A percentile compares a stretch with the other conserved stretches of the same genome.
These are phyloP conservation scores for Lecanoromycetidae sp. DNA, from an alignment of 2,329 filamentous ascomycete genomes.

Conservation along the genomic window DNA sequence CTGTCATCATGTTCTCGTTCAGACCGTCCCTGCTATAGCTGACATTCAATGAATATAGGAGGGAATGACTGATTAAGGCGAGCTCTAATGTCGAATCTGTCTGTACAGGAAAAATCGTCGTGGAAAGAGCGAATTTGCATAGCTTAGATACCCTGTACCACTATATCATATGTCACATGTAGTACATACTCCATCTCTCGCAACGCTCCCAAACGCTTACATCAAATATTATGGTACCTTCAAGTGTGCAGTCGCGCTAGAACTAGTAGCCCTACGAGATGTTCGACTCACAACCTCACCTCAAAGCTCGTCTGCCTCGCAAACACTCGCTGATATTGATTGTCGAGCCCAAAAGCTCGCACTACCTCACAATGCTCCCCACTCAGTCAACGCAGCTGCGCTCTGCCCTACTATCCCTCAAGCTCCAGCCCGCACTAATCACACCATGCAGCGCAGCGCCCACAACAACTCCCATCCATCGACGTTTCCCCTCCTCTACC, in stretches of 20 bases:
- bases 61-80: background rate
- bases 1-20: background rate
- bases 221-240: background rate
- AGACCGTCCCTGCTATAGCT: background rate
- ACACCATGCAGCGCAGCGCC: constrained; percentile 3
- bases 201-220: background rate
- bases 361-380: background rate
- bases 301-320: background rate
- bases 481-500: background rate
- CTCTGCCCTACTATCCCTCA: constrained; percentile 7
- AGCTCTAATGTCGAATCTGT: background rate
- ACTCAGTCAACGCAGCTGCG: background rate
- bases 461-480: background rate
- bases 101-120: background rate
- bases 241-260: too few relatives aligned
- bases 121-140: background rate
- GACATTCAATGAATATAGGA: background rate
- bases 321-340: background rate
- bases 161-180: too few relatives aligned
- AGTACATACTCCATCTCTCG: too few relatives aligned
- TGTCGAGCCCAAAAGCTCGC: background rate
- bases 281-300: too few relatives aligned
- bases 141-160: background rate
- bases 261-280: too few relatives aligned
- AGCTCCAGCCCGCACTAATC: constrained; percentile 2